Evolutionary conservation across 2,329 filamentous ascomycete genomes (phyloP), one percentile per base, ranked within the genome.

Genomic region (Phialemoniopsis sp.): DNA sequence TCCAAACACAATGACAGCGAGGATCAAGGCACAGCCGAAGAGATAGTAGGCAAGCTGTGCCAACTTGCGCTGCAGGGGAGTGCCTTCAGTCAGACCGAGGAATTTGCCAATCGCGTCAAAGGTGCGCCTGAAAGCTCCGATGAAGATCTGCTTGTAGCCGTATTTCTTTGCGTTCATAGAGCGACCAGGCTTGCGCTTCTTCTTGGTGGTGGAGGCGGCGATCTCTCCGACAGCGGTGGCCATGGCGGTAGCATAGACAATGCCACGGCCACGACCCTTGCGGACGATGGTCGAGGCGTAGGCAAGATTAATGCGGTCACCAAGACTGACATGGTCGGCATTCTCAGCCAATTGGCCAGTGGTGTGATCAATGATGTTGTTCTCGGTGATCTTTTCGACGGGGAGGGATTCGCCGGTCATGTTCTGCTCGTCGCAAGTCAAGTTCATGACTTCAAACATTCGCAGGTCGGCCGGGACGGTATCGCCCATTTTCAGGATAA

Each of bases 21-120:
- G 67, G 3, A 81, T 50, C 39, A 82, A 66, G 32, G 79, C 89
- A 37, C 89, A 76, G 34, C 73, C 80, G 54, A 95, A 94, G 3
- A 95, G 76, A 4, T 88, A 58, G 32, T 93, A 80, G 19, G 89
- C 89, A 53, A 95, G 83, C 62, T 90, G 89, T 65, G 85, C 88
- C 37, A 95, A 73, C 55, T 87, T 91, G 48, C 85, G 82, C 64
- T 94, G 88, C 34, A 95, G 70, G 1, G 89, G 89, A 2, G 89
- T 95, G 36, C 89, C 89, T 39, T 86, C 74, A 3, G 56, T 55
- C 36, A 83, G 60, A 40, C 79, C 83, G 32, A 87, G 71, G 44
- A 86, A 60, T 43, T 59, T 59, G 42, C 51, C 54, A 1, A 58
- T 16, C 37, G 59, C 54, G 40, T 62, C 60, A 31, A 53, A 54